Percentiles rank a stretch among this genome's conserved stretches.
phyloP scores from a whole-genome alignment of 2,329 filamentous ascomycete species.

The Exophiala aquamarina region DNA sequence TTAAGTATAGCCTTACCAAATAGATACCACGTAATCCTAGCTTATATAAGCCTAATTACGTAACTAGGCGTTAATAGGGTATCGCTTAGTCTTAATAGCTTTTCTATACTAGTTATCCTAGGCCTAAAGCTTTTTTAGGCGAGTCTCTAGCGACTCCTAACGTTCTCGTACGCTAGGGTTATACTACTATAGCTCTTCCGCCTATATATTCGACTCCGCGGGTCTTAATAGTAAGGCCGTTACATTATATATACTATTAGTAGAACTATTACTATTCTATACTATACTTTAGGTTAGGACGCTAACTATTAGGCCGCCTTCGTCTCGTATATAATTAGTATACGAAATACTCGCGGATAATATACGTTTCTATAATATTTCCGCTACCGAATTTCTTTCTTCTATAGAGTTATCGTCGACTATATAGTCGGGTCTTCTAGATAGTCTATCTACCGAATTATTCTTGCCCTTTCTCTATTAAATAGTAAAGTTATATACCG shows the following conservation, averaged over 20 bases:
- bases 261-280: background rate
- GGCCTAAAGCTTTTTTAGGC: background rate
- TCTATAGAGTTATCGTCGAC: background rate
- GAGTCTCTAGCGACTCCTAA: background rate
- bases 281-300: background rate
- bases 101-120: slow-evolving; percentile 2
- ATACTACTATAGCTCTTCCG: background rate
- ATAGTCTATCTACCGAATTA: slow-evolving; percentile 23
- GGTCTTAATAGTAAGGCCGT: background rate
- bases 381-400: background rate
- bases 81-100: no score
- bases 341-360: background rate
- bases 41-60: no score
- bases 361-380: background rate
- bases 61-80: no score
- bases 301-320: background rate
- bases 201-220: background rate
- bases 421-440: slow-evolving; percentile 12
- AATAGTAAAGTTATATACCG: slow-evolving; percentile 30
- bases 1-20: no score
- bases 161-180: background rate
- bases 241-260: slow-evolving; percentile 3
- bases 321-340: background rate
- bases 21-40: no score
- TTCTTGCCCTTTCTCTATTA: slow-evolving; percentile 21